These are phyloP conservation scores for Suillus clintonianus DNA, from an alignment of 768 basidiomycete species.

Conservation along the genomic window DNA sequence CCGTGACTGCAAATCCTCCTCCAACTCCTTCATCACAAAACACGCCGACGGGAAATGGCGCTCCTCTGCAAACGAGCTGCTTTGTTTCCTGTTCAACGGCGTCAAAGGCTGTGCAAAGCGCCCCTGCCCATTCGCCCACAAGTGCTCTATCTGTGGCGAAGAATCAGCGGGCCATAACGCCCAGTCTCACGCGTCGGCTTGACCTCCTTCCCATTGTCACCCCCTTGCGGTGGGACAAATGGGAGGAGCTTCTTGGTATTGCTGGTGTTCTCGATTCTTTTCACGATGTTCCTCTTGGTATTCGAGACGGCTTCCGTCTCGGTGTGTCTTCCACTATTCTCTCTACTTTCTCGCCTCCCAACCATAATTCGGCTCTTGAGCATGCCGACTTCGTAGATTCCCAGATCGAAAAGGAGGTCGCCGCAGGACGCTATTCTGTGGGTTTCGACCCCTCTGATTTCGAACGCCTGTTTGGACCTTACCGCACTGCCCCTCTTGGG, in stretches of 20 bases:
- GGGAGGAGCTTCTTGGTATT: conserved; percentile 14
- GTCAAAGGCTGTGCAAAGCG: neutral
- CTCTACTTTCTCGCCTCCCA: no score
- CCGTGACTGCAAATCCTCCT: no score
- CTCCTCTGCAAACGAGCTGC: neutral
- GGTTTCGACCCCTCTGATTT: conserved; percentile 15
- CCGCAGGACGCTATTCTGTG: conserved; percentile 3
- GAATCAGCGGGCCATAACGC: conserved; percentile 15
- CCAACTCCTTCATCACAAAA: neutral
- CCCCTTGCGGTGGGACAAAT: conserved; percentile 21
- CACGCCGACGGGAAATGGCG: neutral
- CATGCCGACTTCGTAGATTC: no score
- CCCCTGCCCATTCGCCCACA: neutral
- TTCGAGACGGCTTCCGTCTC: no score
- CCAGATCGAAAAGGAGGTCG: no score
- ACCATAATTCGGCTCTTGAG: no score
- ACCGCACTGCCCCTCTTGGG: conserved; percentile 30
- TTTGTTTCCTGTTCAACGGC: conserved; percentile 3
- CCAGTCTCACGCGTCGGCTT: conserved; percentile 4
- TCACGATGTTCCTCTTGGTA: conserved; percentile 15
- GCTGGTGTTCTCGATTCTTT: conserved; percentile 15
- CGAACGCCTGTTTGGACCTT: conserved; percentile 30
- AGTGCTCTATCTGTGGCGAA: neutral
- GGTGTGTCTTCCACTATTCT: no score
- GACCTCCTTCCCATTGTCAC: conserved; percentile 23